Percentiles rank a stretch among this genome's conserved stretches.
Evolutionary conservation across 2,329 filamentous ascomycete species (phyloP).

Genomic region (Orbilia javanica): DNA sequence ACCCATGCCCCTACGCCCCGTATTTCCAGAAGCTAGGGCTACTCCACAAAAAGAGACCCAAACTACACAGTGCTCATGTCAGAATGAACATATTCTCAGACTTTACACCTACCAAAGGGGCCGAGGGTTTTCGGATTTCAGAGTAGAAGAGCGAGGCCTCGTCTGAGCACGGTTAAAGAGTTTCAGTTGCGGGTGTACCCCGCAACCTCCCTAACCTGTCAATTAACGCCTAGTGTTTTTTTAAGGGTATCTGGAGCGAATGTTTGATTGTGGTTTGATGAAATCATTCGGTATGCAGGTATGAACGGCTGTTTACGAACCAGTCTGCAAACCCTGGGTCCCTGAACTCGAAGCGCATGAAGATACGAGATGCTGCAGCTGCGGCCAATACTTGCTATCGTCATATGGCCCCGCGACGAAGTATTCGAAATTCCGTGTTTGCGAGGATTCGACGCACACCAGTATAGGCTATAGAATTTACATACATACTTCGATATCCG

Average conservation of each 20-base stretch:
- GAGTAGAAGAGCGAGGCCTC: neutral
- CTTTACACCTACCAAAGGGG: neutral
- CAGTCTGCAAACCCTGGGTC: neutral
- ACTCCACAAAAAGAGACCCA: neutral
- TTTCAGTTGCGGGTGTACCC: neutral
- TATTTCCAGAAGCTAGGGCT: neutral
- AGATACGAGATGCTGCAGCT: neutral
- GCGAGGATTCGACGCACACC: neutral
- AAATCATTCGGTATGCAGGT: neutral
- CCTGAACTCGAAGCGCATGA: neutral
- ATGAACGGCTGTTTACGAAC: neutral
- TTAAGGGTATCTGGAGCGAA: neutral
- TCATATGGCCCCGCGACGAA: neutral
- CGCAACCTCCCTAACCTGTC: neutral
- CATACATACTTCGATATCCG: neutral
- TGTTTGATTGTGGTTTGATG: constrained; percentile 17
- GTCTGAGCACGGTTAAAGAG: neutral
- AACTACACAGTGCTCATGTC: neutral
- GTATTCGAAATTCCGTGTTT: neutral
- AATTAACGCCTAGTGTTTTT: neutral
- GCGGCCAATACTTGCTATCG: neutral
- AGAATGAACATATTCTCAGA: neutral
- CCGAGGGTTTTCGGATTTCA: neutral
- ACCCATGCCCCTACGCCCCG: neutral
- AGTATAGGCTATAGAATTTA: constrained; percentile 14